Conservation (phyloP, 2,329 filamentous ascomycete species). For the Colletotrichum tropicicola region DNA sequence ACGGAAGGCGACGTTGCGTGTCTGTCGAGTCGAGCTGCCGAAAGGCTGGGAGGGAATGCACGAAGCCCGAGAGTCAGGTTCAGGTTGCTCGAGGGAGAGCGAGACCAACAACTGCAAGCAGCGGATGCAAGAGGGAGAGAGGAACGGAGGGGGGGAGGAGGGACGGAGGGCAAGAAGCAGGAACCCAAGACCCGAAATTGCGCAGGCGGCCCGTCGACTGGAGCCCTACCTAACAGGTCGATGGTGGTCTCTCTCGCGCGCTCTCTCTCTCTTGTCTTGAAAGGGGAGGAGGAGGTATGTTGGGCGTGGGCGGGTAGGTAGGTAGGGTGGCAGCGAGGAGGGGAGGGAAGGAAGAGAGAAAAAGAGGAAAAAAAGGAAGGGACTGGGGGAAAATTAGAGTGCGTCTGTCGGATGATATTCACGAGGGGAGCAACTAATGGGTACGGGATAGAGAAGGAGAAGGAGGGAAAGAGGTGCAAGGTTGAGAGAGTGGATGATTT, state of each 20-base stretch:
- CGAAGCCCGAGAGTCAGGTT: slow-evolving; percentile 1
- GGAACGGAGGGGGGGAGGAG: slow-evolving; percentile 23
- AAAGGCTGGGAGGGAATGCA: slow-evolving; percentile 6
- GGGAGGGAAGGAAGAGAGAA: slow-evolving; percentile 10
- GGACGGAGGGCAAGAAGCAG: slow-evolving; percentile 5
- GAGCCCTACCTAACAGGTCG: slow-evolving; percentile 21
- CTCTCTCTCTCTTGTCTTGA: slow-evolving; percentile 1
- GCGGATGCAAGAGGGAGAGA: slow-evolving; percentile 10
- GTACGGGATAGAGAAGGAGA: slow-evolving; percentile 14
- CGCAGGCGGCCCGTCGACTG: slow-evolving; percentile 9
- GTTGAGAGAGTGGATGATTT: slow-evolving; percentile 26
- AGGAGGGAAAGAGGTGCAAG: slow-evolving; percentile 32
- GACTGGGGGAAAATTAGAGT: slow-evolving; percentile 30
- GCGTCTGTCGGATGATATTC: slow-evolving; percentile 32
- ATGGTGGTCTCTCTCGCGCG: slow-evolving; percentile 16
- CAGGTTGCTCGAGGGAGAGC: slow-evolving; percentile 19
- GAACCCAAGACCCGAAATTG: slow-evolving; percentile 21
- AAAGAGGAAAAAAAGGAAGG: slow-evolving; percentile 27
- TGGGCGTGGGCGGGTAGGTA: slow-evolving; percentile 27
- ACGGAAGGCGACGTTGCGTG: slow-evolving; percentile 19
- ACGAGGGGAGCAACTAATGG: slow-evolving; percentile 25
- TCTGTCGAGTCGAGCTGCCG: slow-evolving; percentile 17
- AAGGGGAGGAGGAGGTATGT: slow-evolving; percentile 9
- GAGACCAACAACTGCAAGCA: slow-evolving; percentile 23
- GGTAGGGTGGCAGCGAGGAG: slow-evolving; percentile 34